phyloP scores from a whole-genome alignment of 164 flowering plant genomes.

The Akebia trifoliata region DNA sequence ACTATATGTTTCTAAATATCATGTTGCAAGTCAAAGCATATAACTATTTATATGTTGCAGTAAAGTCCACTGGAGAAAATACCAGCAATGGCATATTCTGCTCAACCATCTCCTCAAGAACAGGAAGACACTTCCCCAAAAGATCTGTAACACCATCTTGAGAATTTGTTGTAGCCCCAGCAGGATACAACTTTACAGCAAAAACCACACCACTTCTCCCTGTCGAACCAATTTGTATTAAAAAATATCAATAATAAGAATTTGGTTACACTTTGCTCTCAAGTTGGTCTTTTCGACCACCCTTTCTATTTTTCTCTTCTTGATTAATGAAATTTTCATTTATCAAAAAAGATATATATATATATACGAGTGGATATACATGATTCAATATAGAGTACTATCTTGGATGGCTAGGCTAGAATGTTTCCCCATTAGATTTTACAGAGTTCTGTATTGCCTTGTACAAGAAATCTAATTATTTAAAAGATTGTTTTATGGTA shows the following conservation, averaged over 20 bases:
- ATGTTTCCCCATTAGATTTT: no score
- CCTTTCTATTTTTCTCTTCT: no score
- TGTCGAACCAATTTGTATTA: conserved; percentile 21
- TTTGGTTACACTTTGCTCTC: not conserved
- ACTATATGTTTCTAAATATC: no score
- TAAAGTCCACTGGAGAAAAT: conserved; percentile 10
- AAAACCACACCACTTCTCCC: conserved; percentile 81
- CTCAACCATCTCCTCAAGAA: conserved; percentile 83
- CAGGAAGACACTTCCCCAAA: conserved; percentile 85
- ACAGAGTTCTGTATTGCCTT: no score
- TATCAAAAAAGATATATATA: no score
- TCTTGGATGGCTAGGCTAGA: no score
- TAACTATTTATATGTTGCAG: not conserved
- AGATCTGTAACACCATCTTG: conserved; percentile 98
- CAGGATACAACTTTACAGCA: conserved; percentile 94
- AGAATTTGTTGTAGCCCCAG: conserved; percentile 99
- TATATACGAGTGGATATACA: no score
- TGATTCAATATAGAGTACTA: no score
- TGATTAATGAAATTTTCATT: no score
- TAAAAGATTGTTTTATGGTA: no score
- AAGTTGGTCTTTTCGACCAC: not conserved
- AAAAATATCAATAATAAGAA: not conserved
- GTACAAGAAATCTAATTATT: no score
- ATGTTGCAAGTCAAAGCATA: no score
- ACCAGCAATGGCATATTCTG: conserved; percentile 94